These are phyloP conservation scores for Fusarium odoratissimum DNA, from an alignment of 2,329 filamentous ascomycete genomes.

Conservation along the genomic window DNA sequence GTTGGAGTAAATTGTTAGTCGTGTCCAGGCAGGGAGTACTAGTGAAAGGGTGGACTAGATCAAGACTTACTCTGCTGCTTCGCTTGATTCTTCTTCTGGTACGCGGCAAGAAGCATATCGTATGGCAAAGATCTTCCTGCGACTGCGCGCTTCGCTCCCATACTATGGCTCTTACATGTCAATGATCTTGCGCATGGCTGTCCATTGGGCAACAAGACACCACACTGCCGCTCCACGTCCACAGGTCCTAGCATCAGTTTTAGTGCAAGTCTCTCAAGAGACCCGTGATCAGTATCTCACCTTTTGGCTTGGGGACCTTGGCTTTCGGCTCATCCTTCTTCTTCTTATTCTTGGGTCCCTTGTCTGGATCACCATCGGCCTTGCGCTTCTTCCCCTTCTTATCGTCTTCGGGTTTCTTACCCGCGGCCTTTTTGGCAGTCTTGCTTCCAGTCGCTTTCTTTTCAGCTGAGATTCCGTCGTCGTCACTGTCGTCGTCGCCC, in stretches of 20 bases:
- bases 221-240: constrained; percentile 93
- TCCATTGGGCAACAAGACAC: constrained; percentile 86
- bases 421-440: constrained; percentile 70
- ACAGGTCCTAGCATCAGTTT: constrained; percentile 71
- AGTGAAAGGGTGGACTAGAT: not conserved
- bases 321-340: constrained; percentile 93
- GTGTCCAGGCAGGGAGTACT: not conserved
- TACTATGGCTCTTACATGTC: constrained; percentile 94
- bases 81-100: constrained; percentile 98
- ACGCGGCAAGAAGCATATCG: constrained; percentile 88
- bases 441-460: constrained; percentile 58
- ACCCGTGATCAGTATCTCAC: constrained; percentile 49
- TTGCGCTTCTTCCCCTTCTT: constrained; percentile 83
- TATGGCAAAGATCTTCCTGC: constrained; percentile 89
- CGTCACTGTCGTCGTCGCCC: constrained; percentile 61
- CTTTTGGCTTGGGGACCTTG: constrained; percentile 87
- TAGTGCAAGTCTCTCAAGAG: constrained; percentile 15
- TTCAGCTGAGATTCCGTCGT: constrained; percentile 55
- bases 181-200: constrained; percentile 88
- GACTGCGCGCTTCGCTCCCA: constrained; percentile 92
- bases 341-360: constrained; percentile 89
- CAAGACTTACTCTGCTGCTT: constrained; percentile 87
- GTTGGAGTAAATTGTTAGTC: constrained; percentile 21
- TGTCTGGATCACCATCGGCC: constrained; percentile 80
- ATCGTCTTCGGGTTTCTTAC: constrained; percentile 75